phyloP scores from a whole-genome alignment of 345 rosid species.

The Erysimum cheiranthoides region DNA sequence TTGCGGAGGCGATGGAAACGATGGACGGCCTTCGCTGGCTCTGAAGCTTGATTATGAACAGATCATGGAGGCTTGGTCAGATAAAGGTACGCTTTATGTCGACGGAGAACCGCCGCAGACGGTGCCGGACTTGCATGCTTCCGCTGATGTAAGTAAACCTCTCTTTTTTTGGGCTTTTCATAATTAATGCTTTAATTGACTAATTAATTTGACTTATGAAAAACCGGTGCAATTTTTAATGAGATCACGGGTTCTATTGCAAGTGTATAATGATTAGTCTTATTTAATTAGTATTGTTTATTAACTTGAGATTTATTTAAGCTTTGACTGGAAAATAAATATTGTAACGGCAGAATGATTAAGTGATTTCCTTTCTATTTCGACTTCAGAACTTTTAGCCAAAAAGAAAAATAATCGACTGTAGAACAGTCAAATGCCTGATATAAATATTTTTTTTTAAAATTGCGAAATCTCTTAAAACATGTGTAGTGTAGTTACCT shows the following conservation, averaged over 20 bases:
- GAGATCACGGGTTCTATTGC: slow-evolving; percentile 27
- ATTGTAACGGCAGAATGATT: background rate
- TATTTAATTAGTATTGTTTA: background rate
- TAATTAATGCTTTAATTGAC: slow-evolving; percentile 14
- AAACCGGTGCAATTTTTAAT: background rate
- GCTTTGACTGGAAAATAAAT: slow-evolving; percentile 6
- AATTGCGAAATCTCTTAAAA: background rate
- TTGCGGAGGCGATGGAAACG: slow-evolving; percentile 38
- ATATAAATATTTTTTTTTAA: too few relatives aligned
- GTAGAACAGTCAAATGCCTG: too few relatives aligned
- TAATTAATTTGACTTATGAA: slow-evolving; percentile 1
- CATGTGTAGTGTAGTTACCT: too few relatives aligned
- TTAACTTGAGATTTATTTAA: background rate
- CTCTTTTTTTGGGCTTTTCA: background rate
- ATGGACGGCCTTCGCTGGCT: slow-evolving; percentile 46
- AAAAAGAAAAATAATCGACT: too few relatives aligned
- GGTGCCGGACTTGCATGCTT: slow-evolving; percentile 71
- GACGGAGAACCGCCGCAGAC: slow-evolving; percentile 66
- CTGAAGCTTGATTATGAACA: slow-evolving; percentile 88
- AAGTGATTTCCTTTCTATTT: background rate
- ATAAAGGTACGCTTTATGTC: slow-evolving; percentile 72
- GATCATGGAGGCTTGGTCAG: slow-evolving; percentile 87
- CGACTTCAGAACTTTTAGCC: too few relatives aligned
- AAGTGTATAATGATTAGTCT: slow-evolving; percentile 7
- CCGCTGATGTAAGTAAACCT: slow-evolving; percentile 50